These are phyloP conservation scores for Blastobotrys capitulatus DNA, from an alignment of 1,139 yeast genomes.

Conservation along the genomic window DNA sequence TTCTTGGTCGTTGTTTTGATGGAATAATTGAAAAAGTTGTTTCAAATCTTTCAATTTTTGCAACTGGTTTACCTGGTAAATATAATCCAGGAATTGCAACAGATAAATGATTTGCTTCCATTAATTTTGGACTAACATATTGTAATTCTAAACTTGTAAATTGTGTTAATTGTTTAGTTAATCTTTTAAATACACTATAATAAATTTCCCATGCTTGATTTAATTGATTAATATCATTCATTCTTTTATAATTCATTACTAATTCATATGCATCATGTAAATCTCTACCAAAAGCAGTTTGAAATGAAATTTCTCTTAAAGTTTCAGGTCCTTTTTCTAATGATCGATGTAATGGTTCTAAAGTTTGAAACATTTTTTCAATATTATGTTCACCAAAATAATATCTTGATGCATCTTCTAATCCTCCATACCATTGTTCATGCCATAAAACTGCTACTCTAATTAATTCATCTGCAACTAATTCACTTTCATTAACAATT, in stretches of 20 bases:
- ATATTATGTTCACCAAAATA: constrained; percentile 94
- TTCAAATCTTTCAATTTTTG: constrained; percentile 69
- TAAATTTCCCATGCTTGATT: constrained; percentile 98
- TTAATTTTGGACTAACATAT: constrained; percentile 80
- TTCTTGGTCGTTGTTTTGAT: constrained; percentile 94
- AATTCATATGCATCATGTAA: constrained; percentile 90
- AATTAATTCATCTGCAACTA: constrained; percentile 89
- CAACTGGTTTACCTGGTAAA: constrained; percentile 73
- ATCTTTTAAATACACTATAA: constrained; percentile 86
- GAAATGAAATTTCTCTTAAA: constrained; percentile 86
- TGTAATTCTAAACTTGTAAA: constrained; percentile 81
- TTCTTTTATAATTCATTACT: constrained; percentile 78
- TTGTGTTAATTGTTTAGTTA: constrained; percentile 84
- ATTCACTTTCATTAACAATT: constrained; percentile 85
- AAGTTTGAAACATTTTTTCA: constrained; percentile 86
- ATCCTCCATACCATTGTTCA: constrained; percentile 96
- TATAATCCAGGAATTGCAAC: constrained; percentile 95
- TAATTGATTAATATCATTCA: constrained; percentile 80
- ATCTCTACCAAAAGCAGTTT: constrained; percentile 90
- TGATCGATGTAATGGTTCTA: constrained; percentile 84
- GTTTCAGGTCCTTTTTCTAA: constrained; percentile 88
- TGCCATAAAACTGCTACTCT: constrained; percentile 97
- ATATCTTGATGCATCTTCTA: constrained; percentile 92
- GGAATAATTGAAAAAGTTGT: constrained; percentile 85
- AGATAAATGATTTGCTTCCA: constrained; percentile 73